These are phyloP conservation scores for Torulaspora gathmanii DNA, from an alignment of 805 yeast genomes.

Conservation along the genomic window DNA sequence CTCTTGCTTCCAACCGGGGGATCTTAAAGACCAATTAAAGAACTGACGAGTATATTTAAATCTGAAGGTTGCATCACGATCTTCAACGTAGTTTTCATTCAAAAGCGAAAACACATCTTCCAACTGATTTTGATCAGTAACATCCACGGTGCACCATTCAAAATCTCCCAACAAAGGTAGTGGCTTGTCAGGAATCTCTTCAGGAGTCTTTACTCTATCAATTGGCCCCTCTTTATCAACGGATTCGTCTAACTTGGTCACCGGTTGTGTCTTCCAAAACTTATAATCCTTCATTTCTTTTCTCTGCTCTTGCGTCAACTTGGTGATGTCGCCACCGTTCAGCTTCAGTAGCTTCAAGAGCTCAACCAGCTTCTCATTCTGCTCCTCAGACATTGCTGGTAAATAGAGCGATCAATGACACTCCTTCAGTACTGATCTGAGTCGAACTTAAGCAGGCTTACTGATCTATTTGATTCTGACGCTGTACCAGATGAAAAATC, in stretches of 20 bases:
- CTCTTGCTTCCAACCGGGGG: constrained; percentile 86
- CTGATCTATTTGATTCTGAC: not conserved
- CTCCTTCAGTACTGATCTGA: not conserved
- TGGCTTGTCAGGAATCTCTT: constrained; percentile 66
- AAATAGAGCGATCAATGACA: not conserved
- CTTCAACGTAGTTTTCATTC: constrained; percentile 92
- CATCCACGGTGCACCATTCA: constrained; percentile 82
- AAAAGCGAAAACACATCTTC: constrained; percentile 75
- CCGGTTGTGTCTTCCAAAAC: constrained; percentile 99
- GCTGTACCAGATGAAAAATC: not conserved
- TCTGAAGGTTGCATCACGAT: constrained; percentile 84
- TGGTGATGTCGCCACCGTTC: constrained; percentile 40
- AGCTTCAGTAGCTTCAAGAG: constrained; percentile 42
- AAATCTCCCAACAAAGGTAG: constrained; percentile 70
- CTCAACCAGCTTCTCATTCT: constrained; percentile 41
- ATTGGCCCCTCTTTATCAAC: constrained; percentile 76
- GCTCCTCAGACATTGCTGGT: constrained; percentile 19
- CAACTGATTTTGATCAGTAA: constrained; percentile 50
- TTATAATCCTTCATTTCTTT: constrained; percentile 83
- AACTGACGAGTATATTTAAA: constrained; percentile 82
- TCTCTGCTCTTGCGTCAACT: constrained; percentile 52
- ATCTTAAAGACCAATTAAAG: constrained; percentile 86
- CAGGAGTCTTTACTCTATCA: constrained; percentile 60
- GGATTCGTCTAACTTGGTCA: constrained; percentile 65
- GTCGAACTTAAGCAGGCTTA: not conserved